Evolutionary conservation across 2,329 filamentous ascomycete genomes (phyloP), one percentile per base, ranked within the genome.

Genomic region (Diaporthe citriasiana): DNA sequence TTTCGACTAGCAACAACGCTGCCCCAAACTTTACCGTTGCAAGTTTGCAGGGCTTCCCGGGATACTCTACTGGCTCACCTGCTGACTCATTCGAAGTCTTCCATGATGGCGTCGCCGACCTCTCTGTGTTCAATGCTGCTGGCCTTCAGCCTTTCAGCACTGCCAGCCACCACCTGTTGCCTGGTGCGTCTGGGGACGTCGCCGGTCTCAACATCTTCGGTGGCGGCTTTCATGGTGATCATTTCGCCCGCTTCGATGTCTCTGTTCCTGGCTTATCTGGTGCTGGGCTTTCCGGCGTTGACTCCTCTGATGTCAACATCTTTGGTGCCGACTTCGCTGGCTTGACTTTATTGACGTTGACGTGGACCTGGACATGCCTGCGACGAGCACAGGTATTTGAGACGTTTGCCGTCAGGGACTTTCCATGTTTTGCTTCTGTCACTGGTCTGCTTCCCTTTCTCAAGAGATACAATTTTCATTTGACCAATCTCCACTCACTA

Each of bases 341-440:
- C n/a, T 8, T 59, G 38, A 38, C 38, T 38, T 38, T 38, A 10
- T 10, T 8, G 6, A 38, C 38, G 38, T 38, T 19, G 15, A 22
- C 25, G 25, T 8, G 10, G 38, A 45, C 57, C 3, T n/a, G 7
- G 25, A 33, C 3, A 12, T 30, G 6, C 30, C 40, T 3, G 35
- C n/a, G 7, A 63, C 45, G 38, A 8, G 4, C 17, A 30, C 19
- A n/a, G 2, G 2, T 1, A 1, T 30, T 6, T 30, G 38, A 63
- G 15, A 10, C 1, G 0, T 6, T 25, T 22, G 1, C 8, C 25
- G 8, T 12, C 15, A 5, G 0, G 1, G 13, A 8, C 40, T 12
- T 2, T 22, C 13, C 38, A 19, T 42, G 22, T 19, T 19, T 15
- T 60, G 35, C 7, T 42, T 60, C n/a, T 5, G 4, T 30, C 3